Percentiles rank a stretch among this genome's conserved stretches.
These are phyloP conservation scores for Fusarium sp. DNA, from an alignment of 2,329 filamentous ascomycete genomes.

Conservation along the genomic window DNA sequence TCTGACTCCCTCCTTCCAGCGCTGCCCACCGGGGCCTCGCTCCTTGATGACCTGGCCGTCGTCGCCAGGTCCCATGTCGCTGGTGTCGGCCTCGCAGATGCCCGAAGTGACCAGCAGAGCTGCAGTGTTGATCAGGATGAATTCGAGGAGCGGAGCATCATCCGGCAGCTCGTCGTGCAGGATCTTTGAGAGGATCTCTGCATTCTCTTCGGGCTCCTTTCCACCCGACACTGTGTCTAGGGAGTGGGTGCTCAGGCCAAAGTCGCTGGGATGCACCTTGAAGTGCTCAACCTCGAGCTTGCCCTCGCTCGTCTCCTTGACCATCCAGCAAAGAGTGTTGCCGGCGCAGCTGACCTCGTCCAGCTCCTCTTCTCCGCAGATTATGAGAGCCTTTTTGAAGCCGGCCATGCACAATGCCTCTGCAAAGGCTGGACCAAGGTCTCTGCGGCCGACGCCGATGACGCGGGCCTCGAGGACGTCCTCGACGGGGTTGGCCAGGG, in stretches of 20 bases:
- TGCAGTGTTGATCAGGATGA: conserved; percentile 94
- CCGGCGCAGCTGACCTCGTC: conserved; percentile 97
- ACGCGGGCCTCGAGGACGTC: conserved; percentile 87
- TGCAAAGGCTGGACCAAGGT: conserved; percentile 89
- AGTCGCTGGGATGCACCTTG: conserved; percentile 83
- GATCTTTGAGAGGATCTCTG: conserved; percentile 82
- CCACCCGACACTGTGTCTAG: conserved; percentile 84
- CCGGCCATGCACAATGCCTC: conserved; percentile 84
- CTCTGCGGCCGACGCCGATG: conserved; percentile 90
- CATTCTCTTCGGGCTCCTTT: conserved; percentile 88
- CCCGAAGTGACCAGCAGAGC: conserved; percentile 88
- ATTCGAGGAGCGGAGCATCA: conserved; percentile 89
- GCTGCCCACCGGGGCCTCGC: conserved; percentile 83
- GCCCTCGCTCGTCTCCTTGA: conserved; percentile 63
- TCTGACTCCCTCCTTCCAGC: conserved; percentile 96
- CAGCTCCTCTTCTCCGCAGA: conserved; percentile 94
- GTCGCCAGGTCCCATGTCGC: conserved; percentile 82
- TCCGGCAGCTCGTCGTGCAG: conserved; percentile 77
- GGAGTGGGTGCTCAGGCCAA: conserved; percentile 82
- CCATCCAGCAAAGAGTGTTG: conserved; percentile 87
- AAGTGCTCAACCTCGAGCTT: conserved; percentile 78
- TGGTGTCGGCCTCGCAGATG: conserved; percentile 85
- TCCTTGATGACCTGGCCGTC: conserved; percentile 85
- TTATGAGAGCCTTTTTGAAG: conserved; percentile 85
- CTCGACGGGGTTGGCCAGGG: conserved; percentile 91